phyloP scores from a whole-genome alignment of 331 rosid species.

The Acacia pycnantha region DNA sequence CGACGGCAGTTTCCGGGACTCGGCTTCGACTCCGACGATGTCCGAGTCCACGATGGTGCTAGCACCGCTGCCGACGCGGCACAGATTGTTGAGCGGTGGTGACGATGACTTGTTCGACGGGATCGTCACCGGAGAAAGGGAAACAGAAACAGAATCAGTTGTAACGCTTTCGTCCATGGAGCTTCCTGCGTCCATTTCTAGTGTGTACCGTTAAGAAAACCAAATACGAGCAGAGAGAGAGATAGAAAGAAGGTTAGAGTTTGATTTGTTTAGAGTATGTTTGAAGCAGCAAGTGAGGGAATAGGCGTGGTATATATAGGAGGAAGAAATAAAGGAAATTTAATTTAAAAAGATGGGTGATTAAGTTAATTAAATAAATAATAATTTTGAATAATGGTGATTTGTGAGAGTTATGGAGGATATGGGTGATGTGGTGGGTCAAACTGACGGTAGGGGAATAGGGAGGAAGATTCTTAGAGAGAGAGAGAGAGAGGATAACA shows the following conservation, averaged over 20 bases:
- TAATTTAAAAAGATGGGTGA: constrained; percentile 8
- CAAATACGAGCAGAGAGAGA: not conserved
- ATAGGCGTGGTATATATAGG: constrained; percentile 56
- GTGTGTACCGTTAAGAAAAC: not conserved
- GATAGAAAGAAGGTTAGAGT: not conserved
- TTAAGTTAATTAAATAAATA: constrained; percentile 13
- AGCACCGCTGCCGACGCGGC: constrained; percentile 79
- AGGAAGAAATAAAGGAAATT: constrained; percentile 17
- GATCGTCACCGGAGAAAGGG: constrained; percentile 36
- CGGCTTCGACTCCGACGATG: constrained; percentile 51
- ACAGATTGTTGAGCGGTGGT: constrained; percentile 43
- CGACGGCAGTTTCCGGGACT: constrained; percentile 81
- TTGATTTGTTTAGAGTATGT: not conserved
- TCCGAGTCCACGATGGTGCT: constrained; percentile 69
- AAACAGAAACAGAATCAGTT: constrained; percentile 55
- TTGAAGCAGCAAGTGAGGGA: constrained; percentile 26
- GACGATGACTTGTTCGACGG: constrained; percentile 27
- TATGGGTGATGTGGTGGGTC: not conserved
- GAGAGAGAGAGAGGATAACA: constrained; percentile 8
- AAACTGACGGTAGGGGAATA: not conserved
- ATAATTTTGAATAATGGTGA: not conserved
- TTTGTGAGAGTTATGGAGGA: not conserved
- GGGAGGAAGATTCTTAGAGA: not conserved
- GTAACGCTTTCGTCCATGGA: constrained; percentile 75
- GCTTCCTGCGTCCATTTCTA: constrained; percentile 63